Conservation (phyloP, 305 asterid species). For the Striga hermonthica region DNA sequence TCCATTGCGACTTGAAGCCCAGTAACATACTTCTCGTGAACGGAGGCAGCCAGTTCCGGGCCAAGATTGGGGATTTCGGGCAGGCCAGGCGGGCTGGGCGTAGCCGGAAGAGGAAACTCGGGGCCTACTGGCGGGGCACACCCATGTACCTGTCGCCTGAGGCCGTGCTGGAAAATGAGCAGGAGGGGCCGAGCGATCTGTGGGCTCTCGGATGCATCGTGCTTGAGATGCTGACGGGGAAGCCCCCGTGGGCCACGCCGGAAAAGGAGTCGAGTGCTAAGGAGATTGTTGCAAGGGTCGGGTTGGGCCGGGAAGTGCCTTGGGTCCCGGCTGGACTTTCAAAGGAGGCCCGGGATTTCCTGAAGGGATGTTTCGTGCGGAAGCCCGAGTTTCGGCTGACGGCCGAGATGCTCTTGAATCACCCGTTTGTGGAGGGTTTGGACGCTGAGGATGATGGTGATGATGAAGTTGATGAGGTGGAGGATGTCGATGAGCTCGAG, state of each 20-base stretch:
- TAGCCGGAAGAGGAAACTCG: constrained; percentile 69
- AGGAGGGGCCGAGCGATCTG: constrained; percentile 66
- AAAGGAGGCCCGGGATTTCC: constrained; percentile 60
- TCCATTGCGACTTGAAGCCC: constrained; percentile 92
- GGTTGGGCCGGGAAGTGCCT: constrained; percentile 53
- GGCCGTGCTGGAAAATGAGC: constrained; percentile 61
- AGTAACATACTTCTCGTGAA: constrained; percentile 62
- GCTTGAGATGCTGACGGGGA: constrained; percentile 80
- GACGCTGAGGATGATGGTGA: constrained; percentile 36
- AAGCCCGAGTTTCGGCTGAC: constrained; percentile 63
- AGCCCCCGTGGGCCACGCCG: constrained; percentile 53
- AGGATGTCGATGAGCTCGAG: constrained; percentile 49
- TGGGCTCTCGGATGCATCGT: constrained; percentile 93
- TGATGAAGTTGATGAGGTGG: constrained; percentile 43
- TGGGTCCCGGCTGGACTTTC: constrained; percentile 49
- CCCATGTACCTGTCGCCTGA: constrained; percentile 84
- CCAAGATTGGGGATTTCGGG: constrained; percentile 85
- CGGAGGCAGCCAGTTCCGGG: constrained; percentile 36
- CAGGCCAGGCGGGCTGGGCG: constrained; percentile 61
- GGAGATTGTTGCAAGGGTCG: constrained; percentile 47
- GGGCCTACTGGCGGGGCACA: constrained; percentile 77
- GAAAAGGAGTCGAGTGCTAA: constrained; percentile 24
- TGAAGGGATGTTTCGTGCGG: constrained; percentile 81
- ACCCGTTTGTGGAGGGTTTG: constrained; percentile 59
- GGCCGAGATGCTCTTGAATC: constrained; percentile 71